Evolutionary conservation across 129 eudicot species (phyloP), one percentile per base, ranked within the genome.

Genomic region (Helianthus tuberosus): DNA sequence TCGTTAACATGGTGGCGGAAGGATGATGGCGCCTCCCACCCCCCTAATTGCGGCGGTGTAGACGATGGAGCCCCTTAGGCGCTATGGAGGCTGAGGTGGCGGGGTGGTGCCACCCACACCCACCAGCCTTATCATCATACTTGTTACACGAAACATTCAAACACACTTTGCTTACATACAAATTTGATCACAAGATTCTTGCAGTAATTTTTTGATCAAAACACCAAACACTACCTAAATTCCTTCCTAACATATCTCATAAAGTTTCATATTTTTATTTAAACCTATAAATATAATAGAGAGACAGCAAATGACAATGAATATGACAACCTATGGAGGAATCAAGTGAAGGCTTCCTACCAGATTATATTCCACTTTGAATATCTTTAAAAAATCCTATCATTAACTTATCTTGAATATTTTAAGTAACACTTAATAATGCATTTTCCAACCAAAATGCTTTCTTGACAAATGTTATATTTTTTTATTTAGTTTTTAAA

Each of bases 321-420:
- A 77, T 6, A 69, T 49, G 70, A 69, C 79, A 75, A 75, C 79
- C 73, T 65, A 73, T 65, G 64, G 68, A 66, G 60, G 80, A 75
- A 66, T 75, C 74, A 67, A 44, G 11, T 44, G 62, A 12, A 76
- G 75, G 80, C 39, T 67, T 76, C 69, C 80, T 67, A 69, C 63
- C 64, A 3, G 71, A 77, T 77, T 59, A 68, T 72, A 72, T 72
- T 72, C 76, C 67, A 58, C 58, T 43, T 23, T 6, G 3, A 53
- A 15, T 14, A 49, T 32, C 29, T 49, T 49, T 68, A 14, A 3
- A 16, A 50, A n/a, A 68, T 20, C 14, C 64, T 58, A 11, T 58
- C 36, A 58, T 58, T 58, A 58, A 58, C 64, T 58, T 58, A 58
- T 20, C 25, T 53, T 58, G 11, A 58, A 8, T 20, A 57, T 57